Evolutionary conservation across 345 rosid species (phyloP).

Genomic region (Geranium rotundifolium): DNA sequence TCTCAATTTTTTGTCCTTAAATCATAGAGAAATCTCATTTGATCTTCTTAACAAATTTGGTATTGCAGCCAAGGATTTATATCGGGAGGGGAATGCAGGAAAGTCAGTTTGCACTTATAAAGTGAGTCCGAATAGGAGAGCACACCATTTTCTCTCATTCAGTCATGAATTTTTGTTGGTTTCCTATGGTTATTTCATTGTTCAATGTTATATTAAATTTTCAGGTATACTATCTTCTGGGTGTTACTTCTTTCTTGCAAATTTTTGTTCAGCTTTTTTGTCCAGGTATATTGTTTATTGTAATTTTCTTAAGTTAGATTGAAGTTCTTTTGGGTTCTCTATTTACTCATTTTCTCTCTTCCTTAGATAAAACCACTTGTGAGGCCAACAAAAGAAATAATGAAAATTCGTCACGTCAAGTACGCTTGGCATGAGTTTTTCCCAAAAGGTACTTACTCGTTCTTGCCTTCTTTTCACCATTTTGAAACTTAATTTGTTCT

Average conservation of each 20-base stretch:
- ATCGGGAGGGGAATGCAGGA: slow-evolving; percentile 99
- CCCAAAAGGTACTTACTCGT: slow-evolving; percentile 50
- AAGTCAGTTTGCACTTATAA: slow-evolving; percentile 78
- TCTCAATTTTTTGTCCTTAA: background rate
- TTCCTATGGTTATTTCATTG: slow-evolving; percentile 3
- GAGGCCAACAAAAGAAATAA: slow-evolving; percentile 81
- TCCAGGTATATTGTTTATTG: slow-evolving; percentile 46
- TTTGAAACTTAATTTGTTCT: slow-evolving; percentile 7
- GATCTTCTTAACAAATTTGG: slow-evolving; percentile 12
- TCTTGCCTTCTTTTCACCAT: slow-evolving; percentile 7
- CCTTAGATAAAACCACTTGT: slow-evolving; percentile 70
- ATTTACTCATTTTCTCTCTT: slow-evolving; percentile 1
- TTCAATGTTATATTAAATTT: slow-evolving; percentile 13
- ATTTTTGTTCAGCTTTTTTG: slow-evolving; percentile 58
- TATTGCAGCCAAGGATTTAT: slow-evolving; percentile 80
- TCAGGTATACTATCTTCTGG: slow-evolving; percentile 92
- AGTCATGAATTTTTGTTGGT: slow-evolving; percentile 5
- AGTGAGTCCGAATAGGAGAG: slow-evolving; percentile 37
- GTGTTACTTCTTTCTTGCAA: slow-evolving; percentile 60
- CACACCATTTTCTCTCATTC: slow-evolving; percentile 5
- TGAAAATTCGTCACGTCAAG: slow-evolving; percentile 49
- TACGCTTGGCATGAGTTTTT: slow-evolving; percentile 90
- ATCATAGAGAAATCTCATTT: slow-evolving; percentile 4
- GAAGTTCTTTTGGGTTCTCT: slow-evolving; percentile 3
- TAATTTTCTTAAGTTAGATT: background rate